These are phyloP conservation scores for Strobilomyces dryophilus DNA, from an alignment of 768 basidiomycete species.

Conservation along the genomic window DNA sequence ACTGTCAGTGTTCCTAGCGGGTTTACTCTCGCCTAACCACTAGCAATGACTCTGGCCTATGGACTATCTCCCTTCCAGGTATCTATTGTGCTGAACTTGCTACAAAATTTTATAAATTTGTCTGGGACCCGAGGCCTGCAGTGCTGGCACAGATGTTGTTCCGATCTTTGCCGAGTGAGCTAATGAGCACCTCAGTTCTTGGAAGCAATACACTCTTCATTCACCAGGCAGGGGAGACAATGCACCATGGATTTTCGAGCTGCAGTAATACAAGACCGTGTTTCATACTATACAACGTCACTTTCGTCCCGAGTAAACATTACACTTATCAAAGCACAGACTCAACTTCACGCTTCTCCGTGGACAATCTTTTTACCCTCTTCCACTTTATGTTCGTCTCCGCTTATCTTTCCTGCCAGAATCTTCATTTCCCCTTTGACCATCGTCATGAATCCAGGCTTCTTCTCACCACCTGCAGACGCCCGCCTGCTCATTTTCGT, in stretches of 20 bases:
- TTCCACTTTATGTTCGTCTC: conserved; percentile 27
- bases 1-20: no score
- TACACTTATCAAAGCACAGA: not conserved
- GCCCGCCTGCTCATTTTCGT: not conserved
- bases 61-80: no score
- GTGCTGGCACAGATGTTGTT: no score
- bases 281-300: conserved; percentile 9
- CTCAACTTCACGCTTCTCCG: conserved; percentile 15
- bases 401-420: conserved; percentile 27
- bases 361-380: conserved; percentile 28
- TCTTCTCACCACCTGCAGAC: conserved; percentile 15
- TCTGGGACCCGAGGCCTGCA: no score
- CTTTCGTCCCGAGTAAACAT: conserved; percentile 2
- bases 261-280: conserved; percentile 2
- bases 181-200: no score
- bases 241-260: not conserved
- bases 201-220: no score
- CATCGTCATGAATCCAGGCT: conserved; percentile 25
- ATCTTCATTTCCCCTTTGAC: conserved; percentile 34
- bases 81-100: no score
- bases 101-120: no score
- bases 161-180: no score
- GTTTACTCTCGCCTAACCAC: no score
- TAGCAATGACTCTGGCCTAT: no score
- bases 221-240: no score